These are phyloP conservation scores for Candida ipomoeae DNA, from an alignment of 805 yeast genomes.

Conservation along the genomic window DNA sequence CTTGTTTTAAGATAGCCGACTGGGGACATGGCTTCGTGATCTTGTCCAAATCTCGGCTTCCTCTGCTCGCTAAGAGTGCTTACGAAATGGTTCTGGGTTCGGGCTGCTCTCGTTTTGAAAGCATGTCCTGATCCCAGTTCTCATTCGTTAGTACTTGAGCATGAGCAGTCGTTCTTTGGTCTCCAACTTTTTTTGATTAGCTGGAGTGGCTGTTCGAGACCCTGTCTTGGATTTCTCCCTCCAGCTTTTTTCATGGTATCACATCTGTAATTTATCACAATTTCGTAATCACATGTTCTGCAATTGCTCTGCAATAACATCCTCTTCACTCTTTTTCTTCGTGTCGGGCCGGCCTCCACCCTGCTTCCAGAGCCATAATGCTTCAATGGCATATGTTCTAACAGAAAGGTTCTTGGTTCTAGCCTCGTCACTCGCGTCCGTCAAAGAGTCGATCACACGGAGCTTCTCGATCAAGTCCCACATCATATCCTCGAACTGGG, in stretches of 20 bases:
- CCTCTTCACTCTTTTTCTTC: constrained; percentile 22
- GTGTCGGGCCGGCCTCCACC: constrained; percentile 38
- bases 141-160: constrained; percentile 2
- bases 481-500: constrained; percentile 49
- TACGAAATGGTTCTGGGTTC: background rate
- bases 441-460: constrained; percentile 59
- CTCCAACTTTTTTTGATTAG: background rate
- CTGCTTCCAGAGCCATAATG: constrained; percentile 82
- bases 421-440: constrained; percentile 64
- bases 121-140: background rate
- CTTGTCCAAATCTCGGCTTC: background rate
- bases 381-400: constrained; percentile 79
- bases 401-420: constrained; percentile 66
- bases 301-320: constrained; percentile 22
- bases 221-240: background rate
- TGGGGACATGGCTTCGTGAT: background rate
- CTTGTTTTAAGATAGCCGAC: background rate
- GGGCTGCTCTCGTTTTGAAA: constrained; percentile 11
- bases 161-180: background rate
- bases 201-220: background rate
- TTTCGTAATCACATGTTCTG: constrained; percentile 11
- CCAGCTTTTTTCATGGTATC: constrained; percentile 6
- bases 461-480: constrained; percentile 70
- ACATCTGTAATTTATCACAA: constrained; percentile 2
- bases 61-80: background rate